Base-by-base conservation (phyloP, 208 protist species). In the Wallacemonas rigidus region DNA sequence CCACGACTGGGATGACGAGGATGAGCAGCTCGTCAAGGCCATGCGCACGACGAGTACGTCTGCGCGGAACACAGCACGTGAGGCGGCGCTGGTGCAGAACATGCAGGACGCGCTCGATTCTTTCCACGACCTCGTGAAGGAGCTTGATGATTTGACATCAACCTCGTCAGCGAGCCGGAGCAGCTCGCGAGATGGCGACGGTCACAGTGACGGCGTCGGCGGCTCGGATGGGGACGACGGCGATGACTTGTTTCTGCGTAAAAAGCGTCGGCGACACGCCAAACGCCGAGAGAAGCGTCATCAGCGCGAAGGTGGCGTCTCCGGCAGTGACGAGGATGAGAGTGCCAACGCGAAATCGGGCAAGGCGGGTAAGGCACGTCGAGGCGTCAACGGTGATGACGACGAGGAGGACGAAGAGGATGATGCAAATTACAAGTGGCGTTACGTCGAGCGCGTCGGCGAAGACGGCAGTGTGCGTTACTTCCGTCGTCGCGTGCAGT, bases 1-100 rank as follows among this genome's bases (percentile, higher is more conserved):
- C 14, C 80, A 91, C 71, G 83, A 93, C 71, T 93, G 84, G 87
- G 77, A 82, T 50, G 79, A 86, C 61, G 91, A 93, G 53, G 91
- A 96, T 57, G 67, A 80, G 67, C 47, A 61, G 40, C 45, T 91
- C 12, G 53, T 90, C 7, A 74, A 82, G 68, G 61, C 64, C 38
- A 69, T 55, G 58, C 53, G 26, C 15, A 45, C 73, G 51, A 43
- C 26, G 73, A 77, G 61, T 58, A 35, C 70, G 61, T 38, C 39
- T 35, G 17, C 61, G 7, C 58, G 77, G 51, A 76, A 69, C 48
- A 62, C 70, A 35, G 54, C 63, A n/a, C 71, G 77, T 47, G 54
- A 63, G 26, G 51, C 54, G 14, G 58, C 48, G 56, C 65, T 82
- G 6, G 72, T 48, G 48, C 51, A 48, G 38, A 78, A 82, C 54